Base-by-base conservation (phyloP, 495 filamentous ascomycete genomes). In the Aspergillus taichungensis region DNA sequence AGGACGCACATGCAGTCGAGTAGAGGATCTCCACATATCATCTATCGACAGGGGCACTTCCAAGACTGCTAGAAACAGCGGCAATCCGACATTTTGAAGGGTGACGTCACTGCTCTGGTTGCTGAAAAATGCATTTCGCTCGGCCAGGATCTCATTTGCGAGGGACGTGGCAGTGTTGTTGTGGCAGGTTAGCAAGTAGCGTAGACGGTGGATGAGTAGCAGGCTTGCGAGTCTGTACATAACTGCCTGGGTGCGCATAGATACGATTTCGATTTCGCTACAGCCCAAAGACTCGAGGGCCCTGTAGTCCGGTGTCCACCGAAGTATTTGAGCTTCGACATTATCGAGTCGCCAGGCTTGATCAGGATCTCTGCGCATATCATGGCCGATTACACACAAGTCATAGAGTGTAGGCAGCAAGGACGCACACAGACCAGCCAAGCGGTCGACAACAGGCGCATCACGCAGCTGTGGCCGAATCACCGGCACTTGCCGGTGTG, bases 401-500 rank as follows among this genome's bases (percentile, higher is more conserved):
- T 66, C 58, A 37, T 66, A 57, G 0, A 64, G 48, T 13, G 53
- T 38, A 42, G 62, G 56, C 3, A 67, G 44, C 10, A 64, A 51
- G 5, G 62, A 58, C 7, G 53, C 47, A 28, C 49, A 61, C 32
- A 66, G 43, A n/a, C 64, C 64, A 8, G 50, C 53, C 31, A 58
- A 57, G 30, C 62, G 60, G 47, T 67, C 64, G 11, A 66, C 51
- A 27, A 64, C 55, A 13, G 55, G 32, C 27, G 59, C 56, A 31
- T 46, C 53, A 6, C 51, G 47, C n/a, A 24, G 18, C 18, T 46
- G 33, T 12, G 62, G 48, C 30, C 54, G 56, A n/a, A 64, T 52
- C n/a, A 66, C 57, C 8, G 62, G 63, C 8, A 63, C 30, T 38
- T 63, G 55, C 29, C 63, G 63, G 34, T 60, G 53, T 8, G 53